Base-by-base conservation (phyloP, 495 filamentous ascomycete species). In the Pseudomonodictys pantanalensis region DNA sequence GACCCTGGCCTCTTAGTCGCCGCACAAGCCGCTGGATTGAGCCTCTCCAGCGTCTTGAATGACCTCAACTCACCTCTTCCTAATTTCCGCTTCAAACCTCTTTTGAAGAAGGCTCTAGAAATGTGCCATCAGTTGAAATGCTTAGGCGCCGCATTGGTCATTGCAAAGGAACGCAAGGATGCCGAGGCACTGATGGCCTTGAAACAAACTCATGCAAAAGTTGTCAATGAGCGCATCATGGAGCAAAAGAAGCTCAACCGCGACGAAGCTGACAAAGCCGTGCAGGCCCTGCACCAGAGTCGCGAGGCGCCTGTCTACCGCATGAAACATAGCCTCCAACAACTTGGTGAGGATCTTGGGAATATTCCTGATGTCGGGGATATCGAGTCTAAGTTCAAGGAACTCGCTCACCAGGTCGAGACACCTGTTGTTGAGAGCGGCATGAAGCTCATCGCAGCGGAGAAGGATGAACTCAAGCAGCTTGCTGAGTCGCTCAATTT, bases 31-130 rank as follows among this genome's bases (percentile, higher is more conserved):
- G 12, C 8, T 2, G 55, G 45, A 8, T 7, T 38, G 6, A 20
- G 15, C 32, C 15, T 51, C 20, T 9, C 4, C 51, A 45, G 5
- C 5, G 26, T 72, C 17, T 23, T 69, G n/a, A 51, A 29, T 11
- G 64, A 73, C 23, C n/a, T 67, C 12, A 47, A 51, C 47, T 51
- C 35, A 17, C 67, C 73, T 0, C 60, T 76, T 56, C 74, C 75
- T 1, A 69, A 72, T 28, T 74, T 72, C 33, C 70, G 75, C 1
- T 75, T 73, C 56, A 15, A 41, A n/a, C 58, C 54, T 26, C 45
- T 76, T 1, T 28, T 75, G 9, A 32, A 55, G 20, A 59, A 62
- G 47, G 73, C 75, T 0, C 33, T 73, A 2, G 74, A 75, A 15
- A 11, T 77, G 6, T 64, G 49, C 39, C 26, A 11, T 2, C 68